Conservation (phyloP, 306 rosid genomes). For the Castanea crenata region DNA sequence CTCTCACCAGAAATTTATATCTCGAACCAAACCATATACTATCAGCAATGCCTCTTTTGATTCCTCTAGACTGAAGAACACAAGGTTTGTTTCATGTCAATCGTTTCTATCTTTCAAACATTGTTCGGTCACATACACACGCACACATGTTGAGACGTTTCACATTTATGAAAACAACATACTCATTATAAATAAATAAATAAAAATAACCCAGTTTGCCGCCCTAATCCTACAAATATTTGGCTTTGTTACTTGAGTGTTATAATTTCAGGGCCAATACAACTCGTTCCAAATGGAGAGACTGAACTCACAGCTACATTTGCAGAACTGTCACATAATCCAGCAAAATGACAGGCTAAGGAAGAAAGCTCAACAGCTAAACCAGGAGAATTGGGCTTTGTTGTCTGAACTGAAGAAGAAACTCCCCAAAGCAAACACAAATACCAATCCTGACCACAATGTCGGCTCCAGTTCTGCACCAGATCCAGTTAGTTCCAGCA, state of each 20-base stretch:
- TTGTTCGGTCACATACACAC: background rate
- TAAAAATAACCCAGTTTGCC: background rate
- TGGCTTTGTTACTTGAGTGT: background rate
- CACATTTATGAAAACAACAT: background rate
- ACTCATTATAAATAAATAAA: background rate
- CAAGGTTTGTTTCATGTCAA: slow-evolving; percentile 16
- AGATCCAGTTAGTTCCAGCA: slow-evolving; percentile 4
- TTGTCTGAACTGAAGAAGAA: slow-evolving; percentile 31
- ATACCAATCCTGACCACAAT: slow-evolving; percentile 10
- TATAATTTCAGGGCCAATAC: slow-evolving; percentile 14
- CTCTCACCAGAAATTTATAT: background rate
- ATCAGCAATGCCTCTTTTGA: background rate
- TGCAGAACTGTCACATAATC: slow-evolving; percentile 35
- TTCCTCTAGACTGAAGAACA: background rate
- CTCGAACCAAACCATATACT: background rate
- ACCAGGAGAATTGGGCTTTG: slow-evolving; percentile 35
- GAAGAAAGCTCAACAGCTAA: slow-evolving; percentile 37
- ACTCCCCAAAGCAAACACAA: slow-evolving; percentile 16
- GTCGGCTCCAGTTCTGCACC: slow-evolving; percentile 26
- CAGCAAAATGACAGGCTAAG: slow-evolving; percentile 34
- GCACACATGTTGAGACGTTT: background rate
- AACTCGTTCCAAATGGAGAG: slow-evolving; percentile 20
- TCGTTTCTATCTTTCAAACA: background rate
- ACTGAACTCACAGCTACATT: slow-evolving; percentile 21
- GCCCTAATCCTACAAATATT: background rate